These are phyloP conservation scores for Phytophthora lateralis DNA, from an alignment of 352 stramenopile genomes.

Conservation along the genomic window DNA sequence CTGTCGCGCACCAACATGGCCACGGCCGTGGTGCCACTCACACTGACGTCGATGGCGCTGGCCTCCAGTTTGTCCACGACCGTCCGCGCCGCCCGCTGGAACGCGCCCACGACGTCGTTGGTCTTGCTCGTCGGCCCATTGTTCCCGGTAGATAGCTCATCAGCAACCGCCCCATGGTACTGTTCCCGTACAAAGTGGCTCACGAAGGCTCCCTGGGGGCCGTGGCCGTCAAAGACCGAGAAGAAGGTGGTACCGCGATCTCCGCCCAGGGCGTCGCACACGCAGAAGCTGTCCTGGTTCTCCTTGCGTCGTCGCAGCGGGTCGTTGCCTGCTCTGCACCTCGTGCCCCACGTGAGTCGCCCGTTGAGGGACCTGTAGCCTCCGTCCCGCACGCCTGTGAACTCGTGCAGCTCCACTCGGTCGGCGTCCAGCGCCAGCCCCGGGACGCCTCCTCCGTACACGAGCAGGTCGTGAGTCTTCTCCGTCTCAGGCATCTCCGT, in stretches of 20 bases:
- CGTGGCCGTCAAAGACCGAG: conserved; percentile 81
- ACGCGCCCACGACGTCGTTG: conserved; percentile 46
- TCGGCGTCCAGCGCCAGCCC: conserved; percentile 66
- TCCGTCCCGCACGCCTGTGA: conserved; percentile 56
- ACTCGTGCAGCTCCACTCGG: conserved; percentile 62
- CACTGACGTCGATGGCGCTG: conserved; percentile 69
- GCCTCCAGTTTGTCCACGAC: conserved; percentile 51
- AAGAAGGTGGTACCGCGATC: conserved; percentile 65
- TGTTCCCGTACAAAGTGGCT: conserved; percentile 75
- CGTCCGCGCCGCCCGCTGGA: conserved; percentile 46
- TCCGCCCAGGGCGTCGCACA: conserved; percentile 55
- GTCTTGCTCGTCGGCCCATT: conserved; percentile 24
- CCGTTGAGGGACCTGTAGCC: conserved; percentile 55
- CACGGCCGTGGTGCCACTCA: conserved; percentile 81
- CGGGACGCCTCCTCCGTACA: conserved; percentile 72
- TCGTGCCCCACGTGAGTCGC: conserved; percentile 58
- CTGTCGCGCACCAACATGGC: conserved; percentile 60
- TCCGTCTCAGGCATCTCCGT: conserved; percentile 7
- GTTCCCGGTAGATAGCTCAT: conserved; percentile 25
- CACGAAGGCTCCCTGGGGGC: conserved; percentile 72
- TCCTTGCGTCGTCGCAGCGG: conserved; percentile 79
- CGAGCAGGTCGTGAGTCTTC: conserved; percentile 14
- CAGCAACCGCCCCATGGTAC: conserved; percentile 57
- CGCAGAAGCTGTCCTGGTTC: conserved; percentile 81
- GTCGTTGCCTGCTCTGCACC: conserved; percentile 72